A percentile compares a stretch with the other conserved stretches of the same genome.
These are phyloP conservation scores for Hanseniaspora gamundiae DNA, from an alignment of 1,139 yeast genomes.

Conservation along the genomic window DNA sequence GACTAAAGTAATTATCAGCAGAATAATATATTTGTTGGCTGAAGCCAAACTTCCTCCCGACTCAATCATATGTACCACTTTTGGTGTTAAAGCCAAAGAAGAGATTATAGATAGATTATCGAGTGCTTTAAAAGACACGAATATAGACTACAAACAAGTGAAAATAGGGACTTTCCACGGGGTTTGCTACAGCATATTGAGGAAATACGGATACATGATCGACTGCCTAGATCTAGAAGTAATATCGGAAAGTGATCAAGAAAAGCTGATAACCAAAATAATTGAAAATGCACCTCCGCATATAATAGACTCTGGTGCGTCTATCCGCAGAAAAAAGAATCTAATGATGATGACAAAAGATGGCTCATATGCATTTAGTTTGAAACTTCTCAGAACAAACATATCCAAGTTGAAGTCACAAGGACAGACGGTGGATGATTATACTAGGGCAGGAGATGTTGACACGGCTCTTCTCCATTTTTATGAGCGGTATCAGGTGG, in stretches of 20 bases:
- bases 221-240: slow-evolving; percentile 41
- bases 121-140: slow-evolving; percentile 30
- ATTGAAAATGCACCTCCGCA: slow-evolving; percentile 27
- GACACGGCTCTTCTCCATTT: slow-evolving; percentile 27
- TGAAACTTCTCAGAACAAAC: slow-evolving; percentile 30
- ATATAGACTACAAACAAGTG: slow-evolving; percentile 13
- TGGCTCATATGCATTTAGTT: slow-evolving; percentile 5
- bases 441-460: slow-evolving; percentile 18
- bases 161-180: slow-evolving; percentile 83
- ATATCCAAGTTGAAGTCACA: slow-evolving; percentile 44
- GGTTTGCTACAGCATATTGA: slow-evolving; percentile 51
- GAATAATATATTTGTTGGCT: slow-evolving; percentile 60
- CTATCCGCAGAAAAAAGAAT: neutral
- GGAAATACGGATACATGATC: slow-evolving; percentile 40
- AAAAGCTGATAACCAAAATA: slow-evolving; percentile 35
- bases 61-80: slow-evolving; percentile 69
- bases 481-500: slow-evolving; percentile 42
- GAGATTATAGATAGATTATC: slow-evolving; percentile 61
- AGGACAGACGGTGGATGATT: slow-evolving; percentile 33
- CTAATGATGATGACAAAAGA: slow-evolving; percentile 7
- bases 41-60: slow-evolving; percentile 42
- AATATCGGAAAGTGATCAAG: slow-evolving; percentile 57
- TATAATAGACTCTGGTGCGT: slow-evolving; percentile 14
- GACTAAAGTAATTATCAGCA: slow-evolving; percentile 66
- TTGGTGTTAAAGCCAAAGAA: slow-evolving; percentile 80